Conservation (phyloP, 768 basidiomycete genomes). For the Collybia sordida region DNA sequence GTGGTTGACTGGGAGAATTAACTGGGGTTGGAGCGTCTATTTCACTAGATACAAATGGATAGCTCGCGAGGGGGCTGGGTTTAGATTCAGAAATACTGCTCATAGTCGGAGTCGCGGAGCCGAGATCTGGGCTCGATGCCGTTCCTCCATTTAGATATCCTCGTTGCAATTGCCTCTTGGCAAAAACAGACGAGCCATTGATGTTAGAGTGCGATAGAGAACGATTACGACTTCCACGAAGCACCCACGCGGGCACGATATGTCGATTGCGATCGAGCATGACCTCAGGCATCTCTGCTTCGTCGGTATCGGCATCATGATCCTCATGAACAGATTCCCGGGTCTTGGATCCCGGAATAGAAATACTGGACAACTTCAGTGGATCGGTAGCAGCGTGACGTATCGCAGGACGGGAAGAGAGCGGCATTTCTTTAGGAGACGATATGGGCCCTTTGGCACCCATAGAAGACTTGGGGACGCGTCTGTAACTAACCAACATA, state of each 20-base stretch:
- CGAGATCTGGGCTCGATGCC: conserved; percentile 73
- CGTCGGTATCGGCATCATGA: conserved; percentile 51
- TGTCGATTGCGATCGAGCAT: conserved; percentile 90
- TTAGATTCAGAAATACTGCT: conserved; percentile 21
- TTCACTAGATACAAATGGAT: conserved; percentile 35
- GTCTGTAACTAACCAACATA: conserved; percentile 95
- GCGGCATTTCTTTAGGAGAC: conserved; percentile 16
- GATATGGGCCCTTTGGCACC: conserved; percentile 19
- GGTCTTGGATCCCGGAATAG: conserved; percentile 14
- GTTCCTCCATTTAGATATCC: conserved; percentile 49
- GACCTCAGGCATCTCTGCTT: conserved; percentile 93
- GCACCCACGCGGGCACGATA: conserved; percentile 93
- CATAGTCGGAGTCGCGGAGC: conserved; percentile 24
- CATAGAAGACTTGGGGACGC: conserved; percentile 48
- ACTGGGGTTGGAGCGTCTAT: conserved; percentile 49
- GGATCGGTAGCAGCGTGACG: conserved; percentile 24
- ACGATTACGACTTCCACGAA: conserved; percentile 51
- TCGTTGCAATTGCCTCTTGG: conserved; percentile 36
- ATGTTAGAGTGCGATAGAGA: conserved; percentile 51
- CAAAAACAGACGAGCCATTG: conserved; percentile 30
- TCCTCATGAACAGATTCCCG: conserved; percentile 22
- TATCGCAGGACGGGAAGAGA: conserved; percentile 23
- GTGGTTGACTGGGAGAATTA: conserved; percentile 40
- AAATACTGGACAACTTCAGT: conserved; percentile 12
- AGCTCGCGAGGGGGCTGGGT: conserved; percentile 41